Evolutionary conservation across 345 rosid genomes (phyloP).

Genomic region (Aquilaria yunnanensis): DNA sequence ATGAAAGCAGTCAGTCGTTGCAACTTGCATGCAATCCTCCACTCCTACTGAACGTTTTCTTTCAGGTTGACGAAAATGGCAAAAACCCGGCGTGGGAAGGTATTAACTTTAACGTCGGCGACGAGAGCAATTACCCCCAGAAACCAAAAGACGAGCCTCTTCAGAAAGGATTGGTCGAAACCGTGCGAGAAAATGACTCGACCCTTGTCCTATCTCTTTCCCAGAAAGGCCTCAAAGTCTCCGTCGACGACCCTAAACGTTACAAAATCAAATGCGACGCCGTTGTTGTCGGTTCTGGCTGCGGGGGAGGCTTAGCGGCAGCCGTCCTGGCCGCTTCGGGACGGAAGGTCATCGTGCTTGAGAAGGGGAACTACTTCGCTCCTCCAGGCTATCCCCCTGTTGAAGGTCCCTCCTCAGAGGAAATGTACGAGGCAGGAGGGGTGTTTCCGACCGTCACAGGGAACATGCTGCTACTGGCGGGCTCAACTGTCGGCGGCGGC

Average conservation of each 20-base stretch:
- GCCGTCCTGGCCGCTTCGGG: constrained; percentile 62
- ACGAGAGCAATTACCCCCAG: constrained; percentile 8
- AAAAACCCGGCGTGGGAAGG: constrained; percentile 70
- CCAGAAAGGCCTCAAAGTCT: constrained; percentile 45
- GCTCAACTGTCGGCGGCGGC: constrained; percentile 77
- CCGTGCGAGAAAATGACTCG: constrained; percentile 30
- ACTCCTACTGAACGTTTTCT: not conserved
- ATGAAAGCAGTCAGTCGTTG: too few species aligned
- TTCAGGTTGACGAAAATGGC: constrained; percentile 51
- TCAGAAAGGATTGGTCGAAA: constrained; percentile 58
- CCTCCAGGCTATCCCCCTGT: constrained; percentile 37
- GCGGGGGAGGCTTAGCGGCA: constrained; percentile 86
- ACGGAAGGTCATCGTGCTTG: constrained; percentile 54
- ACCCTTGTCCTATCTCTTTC: constrained; percentile 36
- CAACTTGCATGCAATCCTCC: too few species aligned
- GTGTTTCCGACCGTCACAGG: constrained; percentile 32
- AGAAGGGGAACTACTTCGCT: constrained; percentile 69
- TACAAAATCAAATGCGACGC: constrained; percentile 59
- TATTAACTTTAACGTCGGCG: constrained; percentile 33
- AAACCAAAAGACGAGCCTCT: constrained; percentile 40
- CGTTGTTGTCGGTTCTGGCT: constrained; percentile 73
- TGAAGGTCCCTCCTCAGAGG: constrained; percentile 48
- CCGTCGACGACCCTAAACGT: constrained; percentile 13
- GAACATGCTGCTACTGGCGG: constrained; percentile 41
- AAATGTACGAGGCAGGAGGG: constrained; percentile 61